These are phyloP conservation scores for Candida dubliniensis DNA, from an alignment of 1,139 yeast genomes.

Conservation along the genomic window DNA sequence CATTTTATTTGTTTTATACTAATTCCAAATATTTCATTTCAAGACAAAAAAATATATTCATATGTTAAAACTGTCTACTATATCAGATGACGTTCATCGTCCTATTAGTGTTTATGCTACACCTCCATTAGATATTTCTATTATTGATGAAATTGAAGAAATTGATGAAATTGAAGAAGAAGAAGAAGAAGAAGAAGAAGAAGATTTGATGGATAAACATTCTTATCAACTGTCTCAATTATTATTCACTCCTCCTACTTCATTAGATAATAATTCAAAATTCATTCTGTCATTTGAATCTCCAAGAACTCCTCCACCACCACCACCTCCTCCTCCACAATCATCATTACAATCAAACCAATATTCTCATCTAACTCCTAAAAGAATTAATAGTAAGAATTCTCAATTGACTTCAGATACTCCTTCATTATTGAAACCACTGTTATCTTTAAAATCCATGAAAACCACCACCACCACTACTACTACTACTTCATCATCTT, in stretches of 20 bases:
- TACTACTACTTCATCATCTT: neutral
- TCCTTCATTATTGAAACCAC: no score
- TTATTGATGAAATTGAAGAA: neutral
- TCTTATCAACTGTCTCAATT: conserved; percentile 4
- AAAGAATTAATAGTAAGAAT: no score
- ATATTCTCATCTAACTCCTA: neutral
- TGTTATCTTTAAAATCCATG: no score
- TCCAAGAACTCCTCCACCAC: conserved; percentile 1
- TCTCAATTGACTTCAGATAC: no score
- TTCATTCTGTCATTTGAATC: neutral
- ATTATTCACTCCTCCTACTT: conserved; percentile 15
- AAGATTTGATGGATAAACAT: conserved; percentile 5
- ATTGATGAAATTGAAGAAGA: conserved; percentile 2
- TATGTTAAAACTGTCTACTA: neutral
- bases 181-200: conserved; percentile 5
- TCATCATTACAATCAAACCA: neutral
- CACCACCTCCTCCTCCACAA: neutral
- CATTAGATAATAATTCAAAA: conserved; percentile 5
- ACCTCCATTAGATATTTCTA: conserved; percentile 18
- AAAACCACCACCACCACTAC: neutral
- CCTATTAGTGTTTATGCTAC: conserved; percentile 23
- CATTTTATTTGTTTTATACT: no score
- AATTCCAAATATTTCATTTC: no score
- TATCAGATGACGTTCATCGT: conserved; percentile 8
- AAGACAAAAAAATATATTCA: neutral